A percentile compares a stretch with the other conserved stretches of the same genome.
Evolutionary conservation across 2,329 filamentous ascomycete genomes (phyloP).

Genomic region (Elsinoe ampelina): DNA sequence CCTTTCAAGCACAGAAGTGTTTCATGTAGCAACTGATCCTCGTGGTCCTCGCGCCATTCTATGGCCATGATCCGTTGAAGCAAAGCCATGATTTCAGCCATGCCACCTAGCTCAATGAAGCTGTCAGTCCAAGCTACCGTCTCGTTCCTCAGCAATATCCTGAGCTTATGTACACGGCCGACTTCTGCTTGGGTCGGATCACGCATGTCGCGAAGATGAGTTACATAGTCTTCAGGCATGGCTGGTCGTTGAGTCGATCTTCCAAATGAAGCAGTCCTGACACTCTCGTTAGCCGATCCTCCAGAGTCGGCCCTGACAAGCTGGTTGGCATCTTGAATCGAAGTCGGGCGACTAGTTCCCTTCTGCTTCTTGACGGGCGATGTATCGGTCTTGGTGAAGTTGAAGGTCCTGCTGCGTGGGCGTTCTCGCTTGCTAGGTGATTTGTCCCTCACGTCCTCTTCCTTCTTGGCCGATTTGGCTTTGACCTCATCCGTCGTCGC

Average conservation of each 20-base stretch:
- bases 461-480: background rate
- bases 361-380: constrained; percentile 69
- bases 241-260: constrained; percentile 55
- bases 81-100: constrained; percentile 80
- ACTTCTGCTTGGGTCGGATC: constrained; percentile 81
- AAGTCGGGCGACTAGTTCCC: constrained; percentile 47
- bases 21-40: constrained; percentile 87
- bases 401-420: constrained; percentile 68
- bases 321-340: constrained; percentile 51
- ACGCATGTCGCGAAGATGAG: constrained; percentile 70
- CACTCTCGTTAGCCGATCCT: constrained; percentile 19
- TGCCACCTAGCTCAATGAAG: constrained; percentile 81
- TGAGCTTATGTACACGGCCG: constrained; percentile 88
- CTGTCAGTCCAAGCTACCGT: constrained; percentile 91
- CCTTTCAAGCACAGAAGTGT: constrained; percentile 88
- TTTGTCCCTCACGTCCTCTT: constrained; percentile 22
- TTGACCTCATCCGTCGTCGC: constrained; percentile 12
- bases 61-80: constrained; percentile 88
- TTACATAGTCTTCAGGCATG: constrained; percentile 73
- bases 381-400: constrained; percentile 57
- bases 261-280: constrained; percentile 20
- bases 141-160: constrained; percentile 82
- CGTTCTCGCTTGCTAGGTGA: constrained; percentile 34
- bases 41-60: constrained; percentile 97
- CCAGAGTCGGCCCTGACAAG: constrained; percentile 14